Percentiles rank a stretch among this genome's conserved stretches.
Evolutionary conservation across 2,329 filamentous ascomycete genomes (phyloP).

Genomic region (Calonectria pseudoreteaudii): DNA sequence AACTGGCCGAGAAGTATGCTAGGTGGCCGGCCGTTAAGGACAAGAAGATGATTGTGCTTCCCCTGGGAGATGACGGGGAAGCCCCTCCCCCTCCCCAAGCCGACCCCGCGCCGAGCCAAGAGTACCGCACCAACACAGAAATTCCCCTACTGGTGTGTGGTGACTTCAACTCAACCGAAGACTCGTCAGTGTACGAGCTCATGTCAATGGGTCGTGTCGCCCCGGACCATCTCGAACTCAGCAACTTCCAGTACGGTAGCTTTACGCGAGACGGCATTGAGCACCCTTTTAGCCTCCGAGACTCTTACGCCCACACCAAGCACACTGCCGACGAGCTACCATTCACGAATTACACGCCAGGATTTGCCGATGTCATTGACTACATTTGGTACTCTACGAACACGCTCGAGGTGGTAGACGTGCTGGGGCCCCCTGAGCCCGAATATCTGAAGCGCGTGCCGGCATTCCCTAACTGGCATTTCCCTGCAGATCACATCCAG

Average conservation of each 20-base stretch:
- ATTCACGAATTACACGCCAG: constrained; percentile 97
- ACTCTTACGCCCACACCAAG: constrained; percentile 85
- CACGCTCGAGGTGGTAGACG: constrained; percentile 82
- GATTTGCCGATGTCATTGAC: constrained; percentile 92
- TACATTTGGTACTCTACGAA: constrained; percentile 99
- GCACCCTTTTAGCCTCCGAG: constrained; percentile 94
- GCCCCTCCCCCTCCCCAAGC: constrained; percentile 58
- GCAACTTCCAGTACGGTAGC: constrained; percentile 87
- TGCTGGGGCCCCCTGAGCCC: constrained; percentile 88
- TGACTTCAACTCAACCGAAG: constrained; percentile 92
- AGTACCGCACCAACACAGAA: constrained; percentile 87
- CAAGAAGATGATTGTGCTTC: constrained; percentile 71
- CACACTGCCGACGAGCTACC: constrained; percentile 86
- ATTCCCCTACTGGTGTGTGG: constrained; percentile 93
- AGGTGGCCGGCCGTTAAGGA: constrained; percentile 84
- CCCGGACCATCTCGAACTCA: constrained; percentile 83
- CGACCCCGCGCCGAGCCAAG: constrained; percentile 83
- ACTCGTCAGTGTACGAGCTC: constrained; percentile 92
- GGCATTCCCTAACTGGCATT: constrained; percentile 94
- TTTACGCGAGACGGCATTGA: constrained; percentile 93
- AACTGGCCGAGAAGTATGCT: constrained; percentile 86
- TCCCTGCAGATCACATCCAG: constrained; percentile 92
- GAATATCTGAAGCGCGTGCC: constrained; percentile 88
- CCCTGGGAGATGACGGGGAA: constrained; percentile 57
- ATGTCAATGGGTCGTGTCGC: constrained; percentile 83